A percentile compares a stretch with the other conserved stretches of the same genome.
Conservation (phyloP, 345 rosid species). For the Hibiscus trionum region DNA sequence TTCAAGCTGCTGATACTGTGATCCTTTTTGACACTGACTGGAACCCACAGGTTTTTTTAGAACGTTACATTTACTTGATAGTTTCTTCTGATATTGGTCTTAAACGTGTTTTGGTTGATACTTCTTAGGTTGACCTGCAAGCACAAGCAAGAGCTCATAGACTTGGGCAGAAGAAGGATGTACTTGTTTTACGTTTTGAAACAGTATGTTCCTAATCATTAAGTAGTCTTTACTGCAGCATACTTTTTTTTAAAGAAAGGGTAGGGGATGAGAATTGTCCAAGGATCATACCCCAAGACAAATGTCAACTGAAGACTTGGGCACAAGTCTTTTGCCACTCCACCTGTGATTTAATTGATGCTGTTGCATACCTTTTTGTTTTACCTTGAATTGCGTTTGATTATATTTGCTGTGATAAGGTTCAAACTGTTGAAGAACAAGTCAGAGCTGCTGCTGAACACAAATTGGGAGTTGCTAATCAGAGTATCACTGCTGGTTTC, state of each 20-base stretch:
- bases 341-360: no score
- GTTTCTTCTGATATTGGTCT: neutral
- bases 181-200: conserved; percentile 89
- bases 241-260: neutral
- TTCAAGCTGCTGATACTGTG: conserved; percentile 96
- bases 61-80: conserved; percentile 12
- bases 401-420: conserved; percentile 35
- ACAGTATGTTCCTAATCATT: conserved; percentile 43
- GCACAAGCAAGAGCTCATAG: conserved; percentile 98
- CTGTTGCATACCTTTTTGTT: neutral
- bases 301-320: no score
- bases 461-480: conserved; percentile 95
- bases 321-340: no score
- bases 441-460: conserved; percentile 97
- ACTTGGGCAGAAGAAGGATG: conserved; percentile 95
- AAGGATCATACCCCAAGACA: no score
- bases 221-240: neutral
- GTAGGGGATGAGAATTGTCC: no score
- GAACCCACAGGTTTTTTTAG: conserved; percentile 78
- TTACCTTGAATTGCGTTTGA: neutral
- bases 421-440: conserved; percentile 92
- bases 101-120: neutral
- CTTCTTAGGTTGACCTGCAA: conserved; percentile 83
- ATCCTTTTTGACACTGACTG: conserved; percentile 93
- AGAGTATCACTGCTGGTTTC: conserved; percentile 95